phyloP scores from a whole-genome alignment of 2,329 filamentous ascomycete genomes.

The Phaeosphaeriaceae sp. region DNA sequence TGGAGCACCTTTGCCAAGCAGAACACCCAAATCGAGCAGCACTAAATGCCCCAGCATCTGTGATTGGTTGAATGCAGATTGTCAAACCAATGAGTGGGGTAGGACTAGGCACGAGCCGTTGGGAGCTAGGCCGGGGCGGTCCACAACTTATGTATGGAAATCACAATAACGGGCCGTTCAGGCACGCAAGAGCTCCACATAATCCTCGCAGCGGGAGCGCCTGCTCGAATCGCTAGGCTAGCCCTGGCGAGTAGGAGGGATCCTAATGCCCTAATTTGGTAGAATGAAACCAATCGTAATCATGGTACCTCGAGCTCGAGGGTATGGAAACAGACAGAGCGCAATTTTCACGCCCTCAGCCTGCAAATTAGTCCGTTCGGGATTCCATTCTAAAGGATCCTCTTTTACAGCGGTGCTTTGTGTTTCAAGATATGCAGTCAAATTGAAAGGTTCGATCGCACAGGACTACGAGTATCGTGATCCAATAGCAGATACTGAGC shows the following conservation, averaged over 20 bases:
- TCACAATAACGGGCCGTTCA: no score
- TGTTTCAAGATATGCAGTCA: not conserved
- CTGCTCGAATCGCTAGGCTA: not conserved
- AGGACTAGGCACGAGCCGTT: no score
- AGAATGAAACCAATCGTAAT: not conserved
- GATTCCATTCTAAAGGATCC: not conserved
- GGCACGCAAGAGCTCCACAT: not conserved
- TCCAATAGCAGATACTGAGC: not conserved
- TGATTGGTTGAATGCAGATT: no score
- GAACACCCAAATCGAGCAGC: no score
- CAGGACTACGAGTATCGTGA: not conserved
- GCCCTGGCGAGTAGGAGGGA: not conserved
- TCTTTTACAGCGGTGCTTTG: not conserved
- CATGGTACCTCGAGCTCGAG: not conserved
- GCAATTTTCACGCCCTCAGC: not conserved
- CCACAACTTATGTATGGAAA: no score
- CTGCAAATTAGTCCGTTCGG: not conserved
- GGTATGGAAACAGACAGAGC: not conserved
- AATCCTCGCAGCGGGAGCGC: not conserved
- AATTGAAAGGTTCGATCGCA: not conserved
- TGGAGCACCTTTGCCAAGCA: no score
- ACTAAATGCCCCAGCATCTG: no score
- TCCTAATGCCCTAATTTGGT: not conserved
- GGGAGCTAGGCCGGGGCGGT: no score
- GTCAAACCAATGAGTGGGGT: no score